Evolutionary conservation across 2,329 filamentous ascomycete genomes (phyloP).

Genomic region (Sclerotinia glacialis): DNA sequence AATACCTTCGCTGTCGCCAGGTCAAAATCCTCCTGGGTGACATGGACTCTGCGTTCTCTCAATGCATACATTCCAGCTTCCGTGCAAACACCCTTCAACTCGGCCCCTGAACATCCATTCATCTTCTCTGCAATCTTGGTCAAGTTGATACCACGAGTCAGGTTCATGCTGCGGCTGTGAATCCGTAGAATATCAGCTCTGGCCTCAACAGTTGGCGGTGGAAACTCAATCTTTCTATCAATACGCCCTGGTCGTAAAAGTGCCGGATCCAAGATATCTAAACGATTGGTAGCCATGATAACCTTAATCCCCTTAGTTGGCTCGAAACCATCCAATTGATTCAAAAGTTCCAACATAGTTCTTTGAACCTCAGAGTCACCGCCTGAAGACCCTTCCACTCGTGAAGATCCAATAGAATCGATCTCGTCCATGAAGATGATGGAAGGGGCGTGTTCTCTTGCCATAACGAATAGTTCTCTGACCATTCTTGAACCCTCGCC

Average conservation of each 20-base stretch:
- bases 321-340: slow-evolving; percentile 98
- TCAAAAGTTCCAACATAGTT: slow-evolving; percentile 96
- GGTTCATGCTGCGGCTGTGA: slow-evolving; percentile 96
- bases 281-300: slow-evolving; percentile 98
- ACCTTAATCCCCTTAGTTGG: slow-evolving; percentile 99
- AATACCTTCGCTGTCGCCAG: slow-evolving; percentile 97
- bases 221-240: slow-evolving; percentile 98
- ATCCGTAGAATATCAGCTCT: slow-evolving; percentile 97
- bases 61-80: slow-evolving; percentile 98
- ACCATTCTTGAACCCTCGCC: slow-evolving; percentile 98
- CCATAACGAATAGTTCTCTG: slow-evolving; percentile 98
- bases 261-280: slow-evolving; percentile 95
- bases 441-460: slow-evolving; percentile 91
- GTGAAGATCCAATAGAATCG: slow-evolving; percentile 95
- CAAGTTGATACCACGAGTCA: slow-evolving; percentile 94
- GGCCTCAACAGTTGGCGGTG: slow-evolving; percentile 91
- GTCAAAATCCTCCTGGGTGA: slow-evolving; percentile 99
- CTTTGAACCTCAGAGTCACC: slow-evolving; percentile 98
- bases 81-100: slow-evolving; percentile 97
- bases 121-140: slow-evolving; percentile 99
- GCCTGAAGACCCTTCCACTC: slow-evolving; percentile 91
- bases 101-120: slow-evolving; percentile 97
- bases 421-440: slow-evolving; percentile 99
- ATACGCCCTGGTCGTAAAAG: slow-evolving; percentile 94
- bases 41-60: slow-evolving; percentile 91